Percentiles rank a stretch among this genome's conserved stretches.
Evolutionary conservation across 2,329 filamentous ascomycete genomes (phyloP).

Genomic region (Cladosporium sp.): DNA sequence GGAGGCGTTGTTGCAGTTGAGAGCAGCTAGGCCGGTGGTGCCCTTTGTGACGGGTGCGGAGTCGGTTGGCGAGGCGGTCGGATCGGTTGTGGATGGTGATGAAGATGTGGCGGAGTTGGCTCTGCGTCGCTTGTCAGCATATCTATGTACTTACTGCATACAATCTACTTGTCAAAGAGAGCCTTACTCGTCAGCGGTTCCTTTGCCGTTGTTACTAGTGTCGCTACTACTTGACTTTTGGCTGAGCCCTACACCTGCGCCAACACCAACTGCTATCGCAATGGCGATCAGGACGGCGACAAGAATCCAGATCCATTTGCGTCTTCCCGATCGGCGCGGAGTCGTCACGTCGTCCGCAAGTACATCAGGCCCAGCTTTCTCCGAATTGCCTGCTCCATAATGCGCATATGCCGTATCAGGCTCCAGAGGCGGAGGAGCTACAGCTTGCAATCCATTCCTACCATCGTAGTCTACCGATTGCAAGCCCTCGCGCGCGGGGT

Average conservation of each 20-base stretch:
- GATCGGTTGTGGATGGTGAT: background rate
- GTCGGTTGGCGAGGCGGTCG: background rate
- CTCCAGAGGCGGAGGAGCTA: background rate
- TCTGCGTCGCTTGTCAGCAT: background rate
- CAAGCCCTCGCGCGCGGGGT: background rate
- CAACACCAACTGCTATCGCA: constrained; percentile 1
- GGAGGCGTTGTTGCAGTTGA: background rate
- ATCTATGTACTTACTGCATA: too few species aligned
- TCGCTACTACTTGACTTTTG: background rate
- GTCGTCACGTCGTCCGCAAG: background rate
- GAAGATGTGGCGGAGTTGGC: background rate
- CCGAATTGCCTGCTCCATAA: background rate
- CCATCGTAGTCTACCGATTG: constrained; percentile 2
- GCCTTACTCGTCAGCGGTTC: too few species aligned
- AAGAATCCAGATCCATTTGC: background rate
- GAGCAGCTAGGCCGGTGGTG: background rate
- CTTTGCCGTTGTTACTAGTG: background rate
- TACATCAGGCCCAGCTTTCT: background rate
- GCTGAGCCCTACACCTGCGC: constrained; percentile 1
- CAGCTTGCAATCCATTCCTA: background rate
- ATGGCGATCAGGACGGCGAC: background rate
- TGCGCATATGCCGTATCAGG: background rate
- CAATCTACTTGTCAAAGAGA: too few species aligned
- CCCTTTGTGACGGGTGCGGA: background rate
- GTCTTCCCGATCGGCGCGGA: background rate